Conservation (phyloP, 1,284 basidiomycete species). For the Fomitopsis pinicola region DNA sequence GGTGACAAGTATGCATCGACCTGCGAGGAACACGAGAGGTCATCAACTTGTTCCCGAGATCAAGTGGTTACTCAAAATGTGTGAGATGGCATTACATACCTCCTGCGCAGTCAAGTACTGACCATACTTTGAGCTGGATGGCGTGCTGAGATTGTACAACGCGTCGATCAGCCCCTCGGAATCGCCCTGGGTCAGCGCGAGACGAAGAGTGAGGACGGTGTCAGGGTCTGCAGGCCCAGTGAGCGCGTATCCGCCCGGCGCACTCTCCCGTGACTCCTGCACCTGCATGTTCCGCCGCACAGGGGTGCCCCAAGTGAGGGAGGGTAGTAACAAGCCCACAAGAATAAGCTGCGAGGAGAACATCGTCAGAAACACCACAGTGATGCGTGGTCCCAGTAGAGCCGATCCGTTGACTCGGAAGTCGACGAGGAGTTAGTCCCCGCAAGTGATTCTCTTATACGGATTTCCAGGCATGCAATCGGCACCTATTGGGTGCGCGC, state of each 20-base stretch:
- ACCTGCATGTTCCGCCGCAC: conserved; percentile 6
- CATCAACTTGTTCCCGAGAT: conserved; percentile 3
- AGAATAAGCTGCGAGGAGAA: neutral
- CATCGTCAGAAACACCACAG: neutral
- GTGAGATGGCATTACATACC: conserved; percentile 9
- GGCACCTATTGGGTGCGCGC: too few relatives aligned
- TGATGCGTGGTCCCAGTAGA: too few relatives aligned
- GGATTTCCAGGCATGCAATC: too few relatives aligned
- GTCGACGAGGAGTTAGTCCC: too few relatives aligned
- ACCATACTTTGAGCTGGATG: conserved; percentile 20
- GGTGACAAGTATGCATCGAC: conserved; percentile 33
- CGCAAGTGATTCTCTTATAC: too few relatives aligned
- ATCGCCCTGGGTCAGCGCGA: conserved; percentile 22
- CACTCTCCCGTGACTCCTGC: conserved; percentile 17
- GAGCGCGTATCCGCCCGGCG: conserved; percentile 17
- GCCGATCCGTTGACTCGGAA: too few relatives aligned
- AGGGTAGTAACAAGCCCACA: neutral
- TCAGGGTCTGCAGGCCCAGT: conserved; percentile 17
- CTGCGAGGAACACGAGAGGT: neutral
- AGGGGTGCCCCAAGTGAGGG: neutral
- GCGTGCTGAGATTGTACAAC: conserved; percentile 23
- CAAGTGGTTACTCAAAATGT: too few relatives aligned
- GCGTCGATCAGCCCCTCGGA: conserved; percentile 19
- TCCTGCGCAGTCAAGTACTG: conserved; percentile 24
- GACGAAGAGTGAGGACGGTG: conserved; percentile 16